These are phyloP conservation scores for Boletus tomentosulus DNA, from an alignment of 768 basidiomycete genomes.

Conservation along the genomic window DNA sequence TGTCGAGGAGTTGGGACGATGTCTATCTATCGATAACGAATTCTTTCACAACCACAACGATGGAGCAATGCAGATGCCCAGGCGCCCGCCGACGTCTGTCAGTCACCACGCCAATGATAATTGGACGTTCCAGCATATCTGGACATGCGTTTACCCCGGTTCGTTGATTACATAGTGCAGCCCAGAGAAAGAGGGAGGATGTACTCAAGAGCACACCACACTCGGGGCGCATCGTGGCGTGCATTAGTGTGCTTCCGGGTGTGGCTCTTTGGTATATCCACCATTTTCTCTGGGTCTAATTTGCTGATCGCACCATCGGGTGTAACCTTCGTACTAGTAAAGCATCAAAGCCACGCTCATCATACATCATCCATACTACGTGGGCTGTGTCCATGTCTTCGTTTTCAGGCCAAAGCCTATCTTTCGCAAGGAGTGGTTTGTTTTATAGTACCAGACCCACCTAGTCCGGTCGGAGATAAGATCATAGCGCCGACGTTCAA, in stretches of 20 bases:
- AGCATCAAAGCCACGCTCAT: neutral
- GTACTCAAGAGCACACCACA: neutral
- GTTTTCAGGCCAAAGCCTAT: neutral
- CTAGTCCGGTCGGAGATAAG: conserved; percentile 15
- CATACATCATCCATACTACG: neutral
- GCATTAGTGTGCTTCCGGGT: neutral
- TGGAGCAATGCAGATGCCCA: neutral
- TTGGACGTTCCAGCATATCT: neutral
- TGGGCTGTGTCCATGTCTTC: neutral
- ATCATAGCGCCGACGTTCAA: conserved; percentile 9
- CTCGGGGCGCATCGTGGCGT: neutral
- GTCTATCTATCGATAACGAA: too few species aligned
- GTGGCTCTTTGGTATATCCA: neutral
- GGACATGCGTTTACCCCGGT: neutral
- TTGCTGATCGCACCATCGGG: neutral
- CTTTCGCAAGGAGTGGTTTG: neutral
- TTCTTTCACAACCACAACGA: neutral
- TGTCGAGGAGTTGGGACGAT: too few species aligned
- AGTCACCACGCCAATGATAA: neutral
- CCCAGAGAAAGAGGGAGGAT: neutral
- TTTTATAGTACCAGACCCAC: neutral
- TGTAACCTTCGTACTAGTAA: neutral
- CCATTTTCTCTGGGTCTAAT: neutral
- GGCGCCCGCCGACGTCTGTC: neutral
- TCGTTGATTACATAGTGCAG: neutral